Percentiles rank a stretch among this genome's conserved stretches.
Evolutionary conservation across 768 basidiomycete species (phyloP).

Genomic region (Amyloporia xantha): DNA sequence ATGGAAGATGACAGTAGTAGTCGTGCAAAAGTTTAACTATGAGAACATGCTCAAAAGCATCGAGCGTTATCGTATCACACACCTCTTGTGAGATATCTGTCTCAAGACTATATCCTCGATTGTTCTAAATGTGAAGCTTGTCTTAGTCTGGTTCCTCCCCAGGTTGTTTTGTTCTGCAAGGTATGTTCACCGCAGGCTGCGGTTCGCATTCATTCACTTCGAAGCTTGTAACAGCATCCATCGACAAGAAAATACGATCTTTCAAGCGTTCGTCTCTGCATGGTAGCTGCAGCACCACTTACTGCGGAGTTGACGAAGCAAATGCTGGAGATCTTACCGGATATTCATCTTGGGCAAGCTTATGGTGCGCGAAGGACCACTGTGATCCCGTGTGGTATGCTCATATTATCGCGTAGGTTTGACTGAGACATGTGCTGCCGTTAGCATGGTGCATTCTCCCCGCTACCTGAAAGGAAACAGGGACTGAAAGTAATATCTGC

Average conservation of each 20-base stretch:
- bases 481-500: conserved; percentile 30
- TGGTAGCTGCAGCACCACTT: conserved; percentile 31
- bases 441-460: conserved; percentile 41
- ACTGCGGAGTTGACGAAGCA: conserved; percentile 30
- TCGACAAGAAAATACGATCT: conserved; percentile 25
- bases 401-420: conserved; percentile 37
- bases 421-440: conserved; percentile 58
- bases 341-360: conserved; percentile 53
- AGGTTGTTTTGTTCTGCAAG: conserved; percentile 28
- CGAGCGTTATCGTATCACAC: conserved; percentile 25
- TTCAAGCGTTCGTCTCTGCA: conserved; percentile 18
- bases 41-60: conserved; percentile 27
- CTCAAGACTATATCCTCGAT: background rate
- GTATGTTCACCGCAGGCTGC: conserved; percentile 11
- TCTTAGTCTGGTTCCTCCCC: conserved; percentile 25
- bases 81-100: conserved; percentile 21
- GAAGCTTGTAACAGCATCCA: conserved; percentile 20
- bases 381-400: background rate
- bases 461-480: conserved; percentile 17
- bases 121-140: background rate
- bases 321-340: conserved; percentile 43
- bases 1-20: conserved; percentile 21
- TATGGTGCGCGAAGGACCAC: conserved; percentile 34
- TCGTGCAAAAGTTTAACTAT: conserved; percentile 26
- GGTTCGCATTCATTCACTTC: background rate